These are phyloP conservation scores for Aspergillus nanangensis DNA, from an alignment of 495 filamentous ascomycete species.

Conservation along the genomic window DNA sequence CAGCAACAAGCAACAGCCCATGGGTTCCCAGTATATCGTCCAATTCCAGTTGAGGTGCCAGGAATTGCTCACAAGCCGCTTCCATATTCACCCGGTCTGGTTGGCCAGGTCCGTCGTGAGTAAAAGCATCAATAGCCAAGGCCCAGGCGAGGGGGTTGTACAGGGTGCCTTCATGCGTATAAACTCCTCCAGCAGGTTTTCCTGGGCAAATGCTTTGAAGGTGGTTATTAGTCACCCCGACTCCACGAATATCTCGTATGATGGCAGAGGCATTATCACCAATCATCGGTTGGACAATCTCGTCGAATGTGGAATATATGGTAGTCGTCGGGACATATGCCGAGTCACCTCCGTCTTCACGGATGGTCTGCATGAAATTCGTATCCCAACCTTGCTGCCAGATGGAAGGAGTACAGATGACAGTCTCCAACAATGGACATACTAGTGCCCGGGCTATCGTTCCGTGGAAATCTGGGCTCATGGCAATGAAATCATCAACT, in stretches of 20 bases:
- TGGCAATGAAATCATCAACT: conserved; percentile 37
- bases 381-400: conserved; percentile 41
- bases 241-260: conserved; percentile 24
- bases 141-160: conserved; percentile 41
- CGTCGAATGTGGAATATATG: conserved; percentile 38
- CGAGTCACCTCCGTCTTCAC: conserved; percentile 36
- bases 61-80: conserved; percentile 21
- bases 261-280: conserved; percentile 40
- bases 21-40: conserved; percentile 35
- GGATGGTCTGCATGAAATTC: conserved; percentile 32
- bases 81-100: conserved; percentile 22
- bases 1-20: conserved; percentile 16
- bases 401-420: conserved; percentile 27
- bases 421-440: conserved; percentile 14
- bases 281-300: conserved; percentile 41
- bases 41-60: conserved; percentile 27
- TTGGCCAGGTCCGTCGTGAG: conserved; percentile 31
- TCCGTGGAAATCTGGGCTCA: conserved; percentile 45
- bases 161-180: conserved; percentile 41
- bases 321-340: conserved; percentile 49
- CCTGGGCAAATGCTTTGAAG: conserved; percentile 32
- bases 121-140: conserved; percentile 38
- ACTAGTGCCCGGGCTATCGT: conserved; percentile 25
- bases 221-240: conserved; percentile 44
- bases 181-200: conserved; percentile 32